Evolutionary conservation across 129 eudicot genomes (phyloP).

Genomic region (Helianthus annuus): DNA sequence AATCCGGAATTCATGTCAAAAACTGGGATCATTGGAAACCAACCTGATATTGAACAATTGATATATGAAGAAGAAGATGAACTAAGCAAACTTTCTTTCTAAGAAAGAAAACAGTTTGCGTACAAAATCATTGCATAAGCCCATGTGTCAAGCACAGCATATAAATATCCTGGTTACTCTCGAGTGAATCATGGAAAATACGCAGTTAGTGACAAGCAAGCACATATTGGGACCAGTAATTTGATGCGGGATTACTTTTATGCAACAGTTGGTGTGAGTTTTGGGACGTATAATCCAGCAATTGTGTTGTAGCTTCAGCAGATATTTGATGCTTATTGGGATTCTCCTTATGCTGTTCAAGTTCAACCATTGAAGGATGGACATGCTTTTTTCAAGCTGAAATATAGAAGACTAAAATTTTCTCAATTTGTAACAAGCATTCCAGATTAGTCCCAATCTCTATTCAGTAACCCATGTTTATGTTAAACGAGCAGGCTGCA

Average conservation of each 20-base stretch:
- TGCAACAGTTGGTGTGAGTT: constrained; percentile 75
- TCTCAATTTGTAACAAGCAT: constrained; percentile 4
- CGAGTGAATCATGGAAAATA: constrained; percentile 91
- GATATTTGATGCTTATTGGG: constrained; percentile 91
- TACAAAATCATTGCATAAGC: no score
- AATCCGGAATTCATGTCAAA: no score
- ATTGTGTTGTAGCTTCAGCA: constrained; percentile 74
- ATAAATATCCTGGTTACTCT: constrained; percentile 63
- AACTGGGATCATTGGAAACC: no score
- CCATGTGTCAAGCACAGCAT: constrained; percentile 41
- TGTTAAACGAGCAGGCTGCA: no score
- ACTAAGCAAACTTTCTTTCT: no score
- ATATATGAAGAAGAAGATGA: no score
- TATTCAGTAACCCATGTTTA: no score
- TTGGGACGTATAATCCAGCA: constrained; percentile 71
- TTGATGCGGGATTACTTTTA: constrained; percentile 85
- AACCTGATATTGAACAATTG: no score
- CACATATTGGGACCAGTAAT: constrained; percentile 86
- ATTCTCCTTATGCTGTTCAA: constrained; percentile 71
- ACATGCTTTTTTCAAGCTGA: constrained; percentile 35
- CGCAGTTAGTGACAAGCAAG: constrained; percentile 74
- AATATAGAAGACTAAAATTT: not conserved
- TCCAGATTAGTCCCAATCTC: not conserved
- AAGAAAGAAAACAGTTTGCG: no score
- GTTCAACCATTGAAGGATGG: constrained; percentile 55